These are phyloP conservation scores for Trametes coccinea DNA, from an alignment of 768 basidiomycete genomes.

Conservation along the genomic window DNA sequence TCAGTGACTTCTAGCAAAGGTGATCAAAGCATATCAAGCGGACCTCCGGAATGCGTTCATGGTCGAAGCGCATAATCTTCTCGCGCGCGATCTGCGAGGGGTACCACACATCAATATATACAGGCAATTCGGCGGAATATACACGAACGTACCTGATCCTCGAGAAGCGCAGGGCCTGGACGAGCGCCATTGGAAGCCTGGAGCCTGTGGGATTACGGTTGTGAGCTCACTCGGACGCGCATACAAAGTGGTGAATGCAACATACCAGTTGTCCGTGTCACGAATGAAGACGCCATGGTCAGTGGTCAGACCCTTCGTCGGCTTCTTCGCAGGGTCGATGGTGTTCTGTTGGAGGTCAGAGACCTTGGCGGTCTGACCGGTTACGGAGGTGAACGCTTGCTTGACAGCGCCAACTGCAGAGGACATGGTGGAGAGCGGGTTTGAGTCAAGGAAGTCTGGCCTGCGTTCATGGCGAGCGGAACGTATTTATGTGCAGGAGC, in stretches of 20 bases:
- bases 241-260: neutral
- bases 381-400: constrained; percentile 26
- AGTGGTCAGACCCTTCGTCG: constrained; percentile 48
- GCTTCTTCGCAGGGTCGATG: constrained; percentile 30
- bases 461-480: neutral
- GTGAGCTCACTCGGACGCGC: no score
- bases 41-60: constrained; percentile 88
- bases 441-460: neutral
- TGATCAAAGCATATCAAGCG: neutral
- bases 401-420: constrained; percentile 25
- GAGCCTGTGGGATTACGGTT: constrained; percentile 43
- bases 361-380: constrained; percentile 27
- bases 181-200: constrained; percentile 47
- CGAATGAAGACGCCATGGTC: constrained; percentile 60
- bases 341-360: constrained; percentile 33
- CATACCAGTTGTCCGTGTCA: constrained; percentile 67
- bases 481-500: constrained; percentile 9
- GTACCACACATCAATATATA: no score
- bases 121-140: no score
- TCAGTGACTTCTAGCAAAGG: constrained; percentile 26
- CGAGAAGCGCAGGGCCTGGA: constrained; percentile 73
- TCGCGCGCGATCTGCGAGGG: constrained; percentile 50
- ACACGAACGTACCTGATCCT: constrained; percentile 51
- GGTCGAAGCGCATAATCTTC: constrained; percentile 80
- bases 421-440: constrained; percentile 17